Evolutionary conservation across 2,329 filamentous ascomycete species (phyloP).

Genomic region (Helotiales sp.): DNA sequence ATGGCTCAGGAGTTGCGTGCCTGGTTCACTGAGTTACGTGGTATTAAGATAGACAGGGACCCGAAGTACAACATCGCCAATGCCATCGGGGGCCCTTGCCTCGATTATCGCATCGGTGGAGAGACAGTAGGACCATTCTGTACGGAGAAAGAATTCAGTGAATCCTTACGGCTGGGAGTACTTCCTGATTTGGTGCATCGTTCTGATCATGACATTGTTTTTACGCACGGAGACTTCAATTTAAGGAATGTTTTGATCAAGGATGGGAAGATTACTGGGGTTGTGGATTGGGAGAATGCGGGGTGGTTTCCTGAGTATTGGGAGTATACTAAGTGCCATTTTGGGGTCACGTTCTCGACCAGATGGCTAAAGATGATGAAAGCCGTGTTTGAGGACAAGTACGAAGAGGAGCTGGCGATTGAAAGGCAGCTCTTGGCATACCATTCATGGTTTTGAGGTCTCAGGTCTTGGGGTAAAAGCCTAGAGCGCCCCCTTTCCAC

Average conservation of each 20-base stretch:
- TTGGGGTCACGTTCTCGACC: conserved; percentile 9
- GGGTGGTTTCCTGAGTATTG: conserved; percentile 42
- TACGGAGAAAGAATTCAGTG: conserved; percentile 12
- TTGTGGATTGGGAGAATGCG: conserved; percentile 43
- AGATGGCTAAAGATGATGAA: conserved; percentile 19
- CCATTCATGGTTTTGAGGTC: background rate
- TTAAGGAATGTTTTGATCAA: conserved; percentile 45
- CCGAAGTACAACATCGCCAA: conserved; percentile 12
- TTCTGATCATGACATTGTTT: conserved; percentile 31
- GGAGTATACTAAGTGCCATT: conserved; percentile 36
- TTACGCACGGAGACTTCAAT: conserved; percentile 52
- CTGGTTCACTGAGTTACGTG: conserved; percentile 12
- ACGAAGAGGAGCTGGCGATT: conserved; percentile 13
- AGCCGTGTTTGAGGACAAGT: conserved; percentile 11
- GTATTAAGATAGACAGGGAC: conserved; percentile 1
- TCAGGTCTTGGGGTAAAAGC: background rate
- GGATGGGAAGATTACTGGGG: conserved; percentile 40
- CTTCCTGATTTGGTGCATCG: conserved; percentile 10
- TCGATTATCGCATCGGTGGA: conserved; percentile 16
- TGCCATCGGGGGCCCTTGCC: conserved; percentile 7
- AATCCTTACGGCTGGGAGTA: conserved; percentile 5
- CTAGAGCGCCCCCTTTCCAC: too few species aligned
- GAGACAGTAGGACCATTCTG: conserved; percentile 11
- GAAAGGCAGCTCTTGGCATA: conserved; percentile 15
- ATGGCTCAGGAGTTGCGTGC: conserved; percentile 13